These are phyloP conservation scores for Rhodocollybia butyracea DNA, from an alignment of 768 basidiomycete species.

Conservation along the genomic window DNA sequence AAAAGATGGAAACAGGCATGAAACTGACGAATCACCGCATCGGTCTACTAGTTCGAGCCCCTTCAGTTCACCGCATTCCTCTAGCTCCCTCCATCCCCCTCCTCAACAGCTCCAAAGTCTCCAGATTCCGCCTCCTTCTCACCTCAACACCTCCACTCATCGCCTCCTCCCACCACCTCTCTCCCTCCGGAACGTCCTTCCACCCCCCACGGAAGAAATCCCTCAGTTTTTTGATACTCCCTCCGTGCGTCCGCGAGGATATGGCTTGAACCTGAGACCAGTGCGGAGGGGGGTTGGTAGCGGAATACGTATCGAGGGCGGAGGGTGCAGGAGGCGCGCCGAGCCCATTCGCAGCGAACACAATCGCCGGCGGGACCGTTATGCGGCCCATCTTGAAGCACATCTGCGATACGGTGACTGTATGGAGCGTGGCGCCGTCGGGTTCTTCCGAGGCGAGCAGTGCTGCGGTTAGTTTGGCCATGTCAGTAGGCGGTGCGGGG, in stretches of 20 bases:
- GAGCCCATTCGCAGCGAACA: constrained; percentile 60
- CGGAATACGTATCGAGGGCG: constrained; percentile 41
- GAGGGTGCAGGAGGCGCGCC: constrained; percentile 21
- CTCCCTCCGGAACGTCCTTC: constrained; percentile 52
- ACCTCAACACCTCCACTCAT: constrained; percentile 47
- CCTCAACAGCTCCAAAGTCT: constrained; percentile 29
- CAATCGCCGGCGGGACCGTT: constrained; percentile 67
- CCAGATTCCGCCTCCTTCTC: constrained; percentile 30
- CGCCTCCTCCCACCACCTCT: constrained; percentile 70
- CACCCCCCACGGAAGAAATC: constrained; percentile 57
- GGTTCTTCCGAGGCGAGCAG: constrained; percentile 32
- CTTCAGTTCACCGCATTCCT: not conserved
- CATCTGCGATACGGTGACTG: constrained; percentile 56
- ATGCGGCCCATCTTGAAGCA: constrained; percentile 74
- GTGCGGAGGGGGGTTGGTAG: constrained; percentile 43
- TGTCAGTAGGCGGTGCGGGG: not conserved
- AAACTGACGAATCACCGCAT: no score
- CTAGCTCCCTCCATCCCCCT: constrained; percentile 31
- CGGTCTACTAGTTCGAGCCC: no score
- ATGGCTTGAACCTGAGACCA: constrained; percentile 39
- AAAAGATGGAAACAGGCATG: no score
- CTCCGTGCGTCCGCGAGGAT: constrained; percentile 29
- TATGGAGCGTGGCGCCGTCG: constrained; percentile 61
- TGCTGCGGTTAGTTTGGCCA: constrained; percentile 6
- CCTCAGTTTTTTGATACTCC: constrained; percentile 30